A percentile compares a stretch with the other conserved stretches of the same genome.
Evolutionary conservation across 495 filamentous ascomycete species (phyloP).

Genomic region (Platismatia glauca): DNA sequence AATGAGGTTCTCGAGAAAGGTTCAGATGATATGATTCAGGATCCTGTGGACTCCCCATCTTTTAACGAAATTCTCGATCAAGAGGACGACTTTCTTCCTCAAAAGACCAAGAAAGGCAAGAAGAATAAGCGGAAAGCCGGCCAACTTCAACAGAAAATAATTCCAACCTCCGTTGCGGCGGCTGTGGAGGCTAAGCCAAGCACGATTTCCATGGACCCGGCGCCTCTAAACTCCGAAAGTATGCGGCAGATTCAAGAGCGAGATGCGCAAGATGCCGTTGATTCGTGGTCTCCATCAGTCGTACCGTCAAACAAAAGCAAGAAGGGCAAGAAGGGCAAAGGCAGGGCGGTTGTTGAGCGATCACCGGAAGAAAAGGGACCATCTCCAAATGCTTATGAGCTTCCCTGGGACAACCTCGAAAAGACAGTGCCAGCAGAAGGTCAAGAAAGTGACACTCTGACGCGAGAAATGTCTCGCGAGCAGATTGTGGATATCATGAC

Average conservation of each 20-base stretch:
- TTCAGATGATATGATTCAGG: constrained; percentile 3
- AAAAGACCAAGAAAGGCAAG: background rate
- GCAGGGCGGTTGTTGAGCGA: constrained; percentile 13
- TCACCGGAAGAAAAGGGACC: background rate
- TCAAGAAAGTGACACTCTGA: constrained; percentile 5
- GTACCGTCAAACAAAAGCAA: constrained; percentile 29
- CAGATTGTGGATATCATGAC: constrained; percentile 5
- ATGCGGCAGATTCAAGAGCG: constrained; percentile 8
- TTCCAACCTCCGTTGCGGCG: background rate
- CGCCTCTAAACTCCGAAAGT: constrained; percentile 19
- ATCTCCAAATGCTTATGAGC: background rate
- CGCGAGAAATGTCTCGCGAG: constrained; percentile 9
- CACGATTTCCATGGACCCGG: constrained; percentile 8
- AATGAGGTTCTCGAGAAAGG: constrained; percentile 2
- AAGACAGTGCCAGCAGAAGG: background rate
- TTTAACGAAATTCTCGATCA: background rate
- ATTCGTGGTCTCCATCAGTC: constrained; percentile 4
- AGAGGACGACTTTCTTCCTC: constrained; percentile 1
- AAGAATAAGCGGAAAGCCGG: constrained; percentile 4
- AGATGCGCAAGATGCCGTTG: constrained; percentile 16
- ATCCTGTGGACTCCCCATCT: background rate
- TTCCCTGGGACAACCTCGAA: background rate
- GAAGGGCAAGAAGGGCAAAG: constrained; percentile 30
- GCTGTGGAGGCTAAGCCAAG: background rate
- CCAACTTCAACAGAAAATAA: constrained; percentile 1